Base-by-base conservation (phyloP, 2,329 filamentous ascomycete genomes). In the Trichophyton schoenleinii region DNA sequence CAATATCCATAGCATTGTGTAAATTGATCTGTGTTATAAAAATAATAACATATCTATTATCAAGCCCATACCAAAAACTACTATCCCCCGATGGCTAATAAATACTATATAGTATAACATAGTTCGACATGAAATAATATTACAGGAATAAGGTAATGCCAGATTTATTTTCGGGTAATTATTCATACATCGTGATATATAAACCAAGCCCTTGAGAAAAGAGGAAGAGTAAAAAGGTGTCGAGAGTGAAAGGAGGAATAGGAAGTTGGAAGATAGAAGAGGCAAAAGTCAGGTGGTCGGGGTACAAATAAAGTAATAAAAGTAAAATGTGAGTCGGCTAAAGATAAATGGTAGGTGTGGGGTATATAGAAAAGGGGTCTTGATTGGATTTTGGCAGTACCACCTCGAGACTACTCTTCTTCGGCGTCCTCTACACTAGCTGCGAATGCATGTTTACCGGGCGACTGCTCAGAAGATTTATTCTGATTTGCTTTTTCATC, bases 391-490 rank as follows among this genome's bases (percentile, higher is more conserved):
- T 58, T 25, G 15, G 9, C 6, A 11, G 36, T 22, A 9, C n/a
- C 22, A 28, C 11, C 9, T 53, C 15, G n/a, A 55, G 28, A 28
- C 66, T 70, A 75, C 65, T 76, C 73, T 18, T 75, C 73, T 20
- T 70, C 67, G 1, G 68, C 75, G 63, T 79, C 78, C 66, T 80
- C 78, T 18, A 80, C 77, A 59, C 73, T 71, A 4, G 78, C 73
- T 2, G 74, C 67, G 28, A 78, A 67, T 62, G 74, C 69, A 62
- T 77, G 73, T 65, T 75, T 76, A 31, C 70, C 65, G 8, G 72
- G 65, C 41, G 66, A 65, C 3, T 71, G 68, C 31, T 71, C 69
- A 25, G 71, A 66, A 25, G 71, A 66, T 22, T 76, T 66, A 25
- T 73, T 67, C 41, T 75, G 68, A 20, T 71, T 67, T 15, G 73